These are phyloP conservation scores for Aspergillus alliaceus DNA, from an alignment of 2,329 filamentous ascomycete species.

Conservation along the genomic window DNA sequence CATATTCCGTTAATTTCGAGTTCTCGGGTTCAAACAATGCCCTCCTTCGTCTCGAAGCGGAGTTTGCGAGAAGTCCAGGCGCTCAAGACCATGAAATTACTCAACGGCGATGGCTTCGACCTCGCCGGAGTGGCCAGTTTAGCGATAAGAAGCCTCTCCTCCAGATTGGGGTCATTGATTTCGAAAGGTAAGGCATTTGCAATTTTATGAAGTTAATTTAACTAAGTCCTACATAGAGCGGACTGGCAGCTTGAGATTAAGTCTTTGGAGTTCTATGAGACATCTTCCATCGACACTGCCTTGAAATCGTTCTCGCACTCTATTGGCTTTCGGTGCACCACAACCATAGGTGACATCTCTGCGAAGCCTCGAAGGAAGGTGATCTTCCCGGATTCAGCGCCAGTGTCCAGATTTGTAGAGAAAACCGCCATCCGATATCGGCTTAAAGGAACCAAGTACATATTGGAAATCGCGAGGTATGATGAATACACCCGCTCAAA, in stretches of 20 bases:
- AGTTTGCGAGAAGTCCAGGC: slow-evolving; percentile 30
- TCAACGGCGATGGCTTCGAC: slow-evolving; percentile 37
- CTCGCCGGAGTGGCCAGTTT: slow-evolving; percentile 20
- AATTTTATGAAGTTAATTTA: neutral
- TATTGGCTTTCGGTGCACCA: slow-evolving; percentile 24
- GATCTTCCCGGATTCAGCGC: slow-evolving; percentile 25
- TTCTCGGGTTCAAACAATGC: slow-evolving; percentile 31
- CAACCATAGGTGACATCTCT: slow-evolving; percentile 21
- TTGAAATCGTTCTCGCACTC: slow-evolving; percentile 31
- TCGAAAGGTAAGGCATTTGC: slow-evolving; percentile 29
- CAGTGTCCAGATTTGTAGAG: slow-evolving; percentile 36
- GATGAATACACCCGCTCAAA: slow-evolving; percentile 34
- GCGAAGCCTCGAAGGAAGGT: slow-evolving; percentile 30
- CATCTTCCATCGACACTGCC: slow-evolving; percentile 24
- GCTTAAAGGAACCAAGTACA: slow-evolving; percentile 41
- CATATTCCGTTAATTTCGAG: slow-evolving; percentile 44
- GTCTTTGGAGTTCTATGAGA: slow-evolving; percentile 37
- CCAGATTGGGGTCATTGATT: slow-evolving; percentile 39
- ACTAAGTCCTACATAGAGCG: slow-evolving; percentile 26
- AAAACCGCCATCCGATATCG: slow-evolving; percentile 40
- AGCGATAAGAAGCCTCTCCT: slow-evolving; percentile 28
- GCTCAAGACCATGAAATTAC: slow-evolving; percentile 35
- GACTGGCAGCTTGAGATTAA: slow-evolving; percentile 46
- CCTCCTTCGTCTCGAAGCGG: slow-evolving; percentile 39
- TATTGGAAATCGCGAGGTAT: slow-evolving; percentile 46